Percentiles rank a stretch among this genome's conserved stretches.
These are phyloP conservation scores for Phlegmacium glaucopus DNA, from an alignment of 768 basidiomycete species.

Conservation along the genomic window DNA sequence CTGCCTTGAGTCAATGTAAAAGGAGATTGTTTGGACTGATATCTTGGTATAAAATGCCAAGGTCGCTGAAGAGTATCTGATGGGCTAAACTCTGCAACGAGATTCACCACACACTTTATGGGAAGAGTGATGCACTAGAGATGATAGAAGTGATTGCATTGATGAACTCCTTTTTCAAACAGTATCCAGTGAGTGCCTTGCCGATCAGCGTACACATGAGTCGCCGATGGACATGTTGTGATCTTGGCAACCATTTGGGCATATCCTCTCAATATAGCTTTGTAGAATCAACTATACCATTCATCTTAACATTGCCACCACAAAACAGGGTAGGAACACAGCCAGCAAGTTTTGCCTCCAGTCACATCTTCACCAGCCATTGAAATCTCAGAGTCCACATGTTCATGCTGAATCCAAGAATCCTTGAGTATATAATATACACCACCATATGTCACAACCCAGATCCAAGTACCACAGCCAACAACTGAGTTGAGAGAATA, in stretches of 20 bases:
- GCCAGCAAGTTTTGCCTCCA: not conserved
- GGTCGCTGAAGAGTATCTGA: slow-evolving; percentile 1
- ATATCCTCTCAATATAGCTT: not conserved
- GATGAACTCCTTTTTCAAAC: slow-evolving; percentile 9
- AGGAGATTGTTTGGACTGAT: slow-evolving; percentile 4
- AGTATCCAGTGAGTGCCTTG: slow-evolving; percentile 9
- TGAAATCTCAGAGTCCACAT: slow-evolving; percentile 3
- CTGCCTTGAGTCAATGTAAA: too few relatives aligned
- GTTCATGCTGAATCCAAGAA: slow-evolving; percentile 3
- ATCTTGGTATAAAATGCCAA: slow-evolving; percentile 1
- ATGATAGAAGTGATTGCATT: slow-evolving; percentile 2
- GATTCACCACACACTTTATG: not conserved
- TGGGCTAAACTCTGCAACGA: not conserved
- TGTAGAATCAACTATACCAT: slow-evolving; percentile 1
- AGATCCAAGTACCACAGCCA: slow-evolving; percentile 8
- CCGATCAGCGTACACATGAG: slow-evolving; percentile 8
- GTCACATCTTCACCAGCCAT: not conserved
- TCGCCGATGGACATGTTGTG: slow-evolving; percentile 3
- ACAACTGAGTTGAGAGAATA: slow-evolving; percentile 5
- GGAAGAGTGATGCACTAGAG: slow-evolving; percentile 3
- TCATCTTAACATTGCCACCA: slow-evolving; percentile 1
- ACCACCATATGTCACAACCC: slow-evolving; percentile 3
- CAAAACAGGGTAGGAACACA: not conserved
- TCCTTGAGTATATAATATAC: slow-evolving; percentile 7
- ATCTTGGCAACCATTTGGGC: not conserved